Percentiles rank a stretch among this genome's conserved stretches.
phyloP scores from a whole-genome alignment of 495 filamentous ascomycete species.

The Neurospora sp. region DNA sequence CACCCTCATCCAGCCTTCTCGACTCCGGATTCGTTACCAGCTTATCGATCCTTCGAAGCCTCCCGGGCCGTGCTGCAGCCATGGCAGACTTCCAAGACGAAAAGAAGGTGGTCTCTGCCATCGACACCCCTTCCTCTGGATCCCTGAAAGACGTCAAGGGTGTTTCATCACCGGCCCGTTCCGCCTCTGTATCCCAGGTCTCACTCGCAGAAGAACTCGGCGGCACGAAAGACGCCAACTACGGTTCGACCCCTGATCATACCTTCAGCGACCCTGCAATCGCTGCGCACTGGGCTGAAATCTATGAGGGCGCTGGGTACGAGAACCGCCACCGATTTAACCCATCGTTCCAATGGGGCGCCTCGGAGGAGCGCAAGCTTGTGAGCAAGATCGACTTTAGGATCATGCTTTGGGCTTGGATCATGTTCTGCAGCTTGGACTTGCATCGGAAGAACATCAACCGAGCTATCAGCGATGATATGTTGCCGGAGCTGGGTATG shows the following conservation, averaged over 20 bases:
- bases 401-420: conserved; percentile 29
- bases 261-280: conserved; percentile 19
- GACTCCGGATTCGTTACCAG: too few relatives aligned
- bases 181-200: conserved; percentile 5
- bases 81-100: neutral
- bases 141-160: neutral
- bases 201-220: conserved; percentile 2
- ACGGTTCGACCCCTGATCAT: conserved; percentile 26
- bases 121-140: neutral
- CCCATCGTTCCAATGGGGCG: conserved; percentile 36
- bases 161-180: neutral
- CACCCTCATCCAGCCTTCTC: neutral
- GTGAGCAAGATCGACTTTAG: conserved; percentile 35
- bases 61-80: neutral
- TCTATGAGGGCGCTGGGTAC: conserved; percentile 30
- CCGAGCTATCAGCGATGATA: conserved; percentile 35
- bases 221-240: conserved; percentile 9
- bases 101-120: neutral
- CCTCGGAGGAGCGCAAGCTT: conserved; percentile 37
- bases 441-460: conserved; percentile 36
- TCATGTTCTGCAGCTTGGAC: conserved; percentile 39
- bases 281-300: conserved; percentile 17
- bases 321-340: conserved; percentile 51
- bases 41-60: neutral
- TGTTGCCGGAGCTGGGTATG: conserved; percentile 26